Evolutionary conservation across 1,139 yeast species (phyloP), one percentile per base, ranked within the genome.

Genomic region (Geotrichum citri-aurantii): DNA sequence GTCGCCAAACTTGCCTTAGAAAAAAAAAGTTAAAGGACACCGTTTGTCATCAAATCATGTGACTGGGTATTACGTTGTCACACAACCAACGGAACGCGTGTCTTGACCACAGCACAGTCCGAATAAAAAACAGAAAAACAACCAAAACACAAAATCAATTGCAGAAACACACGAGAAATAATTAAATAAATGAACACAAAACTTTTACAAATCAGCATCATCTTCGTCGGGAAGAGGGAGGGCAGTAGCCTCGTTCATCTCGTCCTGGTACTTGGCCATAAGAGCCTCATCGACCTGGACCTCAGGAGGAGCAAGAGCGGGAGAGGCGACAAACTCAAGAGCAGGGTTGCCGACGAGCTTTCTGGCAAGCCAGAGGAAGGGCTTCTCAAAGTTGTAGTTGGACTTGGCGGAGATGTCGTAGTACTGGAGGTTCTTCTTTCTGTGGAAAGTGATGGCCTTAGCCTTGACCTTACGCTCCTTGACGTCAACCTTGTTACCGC

Each of bases 191-290:
- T 37, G 42, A 37, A 37, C 42, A 37, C 14, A 37, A 37, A 37
- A 37, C 42, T 37, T 37, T 31, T 89, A 92, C 81, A 92, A 87
- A 78, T 92, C 98, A 73, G 97, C 98, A 75, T 95, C 99, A 76
- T 95, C 99, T 81, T 95, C 99, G 80, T 95, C 99, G 68, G 99
- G 99, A 78, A 95, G 88, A 77, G 99, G 99, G 84, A 93, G 83
- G 69, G 97, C 97, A 69, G 98, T 91, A 73, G 99, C 99, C 80
- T 89, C 95, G 77, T 90, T 97, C 96, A 95, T 93, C 82, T 95
- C 99, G 76, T 90, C 95, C 83, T 93, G 97, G 83, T 93, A 95
- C 81, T 92, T 90, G 81, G 84, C 86, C 97, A 95, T 90, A 81
- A 93, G 85, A 70, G 86, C 93, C 69, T 90, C 88, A 75, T 95